A percentile compares a stretch with the other conserved stretches of the same genome.
phyloP scores from a whole-genome alignment of 305 asterid species.

The Fraxinus platypoda region DNA sequence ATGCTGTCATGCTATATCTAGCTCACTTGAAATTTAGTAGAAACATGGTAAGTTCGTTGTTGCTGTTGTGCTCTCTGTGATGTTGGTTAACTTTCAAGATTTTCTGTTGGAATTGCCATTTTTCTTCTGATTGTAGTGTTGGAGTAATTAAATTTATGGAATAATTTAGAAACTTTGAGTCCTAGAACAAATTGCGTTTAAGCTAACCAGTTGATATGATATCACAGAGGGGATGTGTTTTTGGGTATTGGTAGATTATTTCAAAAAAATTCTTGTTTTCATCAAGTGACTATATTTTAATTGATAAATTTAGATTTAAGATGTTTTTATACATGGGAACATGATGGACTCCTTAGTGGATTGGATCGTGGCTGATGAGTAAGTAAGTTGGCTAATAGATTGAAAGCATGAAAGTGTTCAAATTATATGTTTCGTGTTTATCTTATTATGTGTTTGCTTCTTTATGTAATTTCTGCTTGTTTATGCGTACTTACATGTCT shows the following conservation, averaged over 20 bases:
- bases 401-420: no score
- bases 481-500: background rate
- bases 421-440: no score
- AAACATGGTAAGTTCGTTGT: background rate
- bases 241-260: no score
- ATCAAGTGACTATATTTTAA: no score
- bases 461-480: background rate
- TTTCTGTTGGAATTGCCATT: background rate
- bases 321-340: no score
- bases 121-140: background rate
- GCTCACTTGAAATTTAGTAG: background rate
- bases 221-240: background rate
- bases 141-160: background rate
- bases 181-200: background rate
- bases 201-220: background rate
- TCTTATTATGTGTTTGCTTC: no score
- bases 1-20: background rate
- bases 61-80: background rate
- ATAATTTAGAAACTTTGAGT: background rate
- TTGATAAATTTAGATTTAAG: no score
- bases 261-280: no score
- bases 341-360: no score
- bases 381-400: no score
- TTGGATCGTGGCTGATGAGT: no score
- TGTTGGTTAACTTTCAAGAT: constrained; percentile 12